Percentiles rank a stretch among this genome's conserved stretches.
phyloP scores from a whole-genome alignment of 352 stramenopile species.

The Phytophthora melonis region DNA sequence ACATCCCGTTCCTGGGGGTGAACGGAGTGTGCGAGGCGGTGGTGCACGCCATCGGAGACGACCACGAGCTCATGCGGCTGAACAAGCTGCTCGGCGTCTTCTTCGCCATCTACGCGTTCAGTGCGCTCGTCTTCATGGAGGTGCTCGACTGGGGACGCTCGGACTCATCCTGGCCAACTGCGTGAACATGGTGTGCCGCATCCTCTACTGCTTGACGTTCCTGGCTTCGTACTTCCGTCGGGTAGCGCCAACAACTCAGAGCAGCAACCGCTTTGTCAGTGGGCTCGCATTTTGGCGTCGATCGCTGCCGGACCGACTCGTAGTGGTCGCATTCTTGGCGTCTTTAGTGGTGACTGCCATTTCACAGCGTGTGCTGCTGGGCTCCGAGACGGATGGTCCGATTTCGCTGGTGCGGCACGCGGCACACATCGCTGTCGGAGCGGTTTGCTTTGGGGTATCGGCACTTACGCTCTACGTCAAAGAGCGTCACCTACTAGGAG shows the following conservation, averaged over 20 bases:
- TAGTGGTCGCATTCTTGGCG: constrained; percentile 53
- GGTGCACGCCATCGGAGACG: constrained; percentile 90
- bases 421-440: constrained; percentile 57
- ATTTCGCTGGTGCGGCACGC: constrained; percentile 44
- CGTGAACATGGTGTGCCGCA: constrained; percentile 89
- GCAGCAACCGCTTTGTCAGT: constrained; percentile 12
- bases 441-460: constrained; percentile 53
- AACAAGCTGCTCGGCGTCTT: constrained; percentile 86
- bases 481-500: constrained; percentile 53
- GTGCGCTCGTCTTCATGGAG: constrained; percentile 74
- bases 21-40: constrained; percentile 98
- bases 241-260: not conserved
- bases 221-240: constrained; percentile 65
- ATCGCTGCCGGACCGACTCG: constrained; percentile 59
- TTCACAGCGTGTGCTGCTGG: constrained; percentile 57
- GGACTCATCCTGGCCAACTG: constrained; percentile 90
- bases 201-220: constrained; percentile 83
- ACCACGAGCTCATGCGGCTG: constrained; percentile 75
- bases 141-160: constrained; percentile 56
- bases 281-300: constrained; percentile 58
- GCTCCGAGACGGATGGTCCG: constrained; percentile 22
- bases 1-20: constrained; percentile 95
- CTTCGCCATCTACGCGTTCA: constrained; percentile 78
- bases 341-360: constrained; percentile 51
- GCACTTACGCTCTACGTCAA: constrained; percentile 54